A percentile compares a stretch with the other conserved stretches of the same genome.
Evolutionary conservation across 176 grass and related monocot species (phyloP).

Genomic region (Zea luxurians): DNA sequence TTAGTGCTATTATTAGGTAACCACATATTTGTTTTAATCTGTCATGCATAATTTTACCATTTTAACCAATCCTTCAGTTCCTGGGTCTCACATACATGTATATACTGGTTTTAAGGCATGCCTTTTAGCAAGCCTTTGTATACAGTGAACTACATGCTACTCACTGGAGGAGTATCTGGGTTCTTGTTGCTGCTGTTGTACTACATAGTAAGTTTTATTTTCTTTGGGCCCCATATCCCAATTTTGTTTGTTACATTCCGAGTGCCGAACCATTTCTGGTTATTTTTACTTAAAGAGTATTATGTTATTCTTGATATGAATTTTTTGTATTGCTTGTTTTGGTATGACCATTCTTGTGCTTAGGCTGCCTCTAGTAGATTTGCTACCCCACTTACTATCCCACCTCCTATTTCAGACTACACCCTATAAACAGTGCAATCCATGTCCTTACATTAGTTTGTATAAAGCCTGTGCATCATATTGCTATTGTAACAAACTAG

Average conservation of each 20-base stretch:
- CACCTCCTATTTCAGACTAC: too few relatives aligned
- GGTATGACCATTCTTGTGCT: not conserved
- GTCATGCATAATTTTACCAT: not conserved
- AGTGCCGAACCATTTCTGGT: not conserved
- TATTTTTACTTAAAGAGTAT: not conserved
- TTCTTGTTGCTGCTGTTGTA: constrained; percentile 73
- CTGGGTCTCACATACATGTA: constrained; percentile 2
- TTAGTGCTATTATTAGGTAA: constrained; percentile 71
- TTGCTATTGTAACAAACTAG: constrained; percentile 1
- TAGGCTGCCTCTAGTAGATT: too few relatives aligned
- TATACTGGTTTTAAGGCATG: constrained; percentile 62
- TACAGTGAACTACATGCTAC: constrained; percentile 89
- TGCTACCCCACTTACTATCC: too few relatives aligned
- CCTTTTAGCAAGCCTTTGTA: constrained; percentile 96
- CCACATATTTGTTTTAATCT: not conserved
- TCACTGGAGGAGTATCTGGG: constrained; percentile 72
- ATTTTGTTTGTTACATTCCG: not conserved
- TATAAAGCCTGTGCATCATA: not conserved
- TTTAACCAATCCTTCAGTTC: constrained; percentile 28
- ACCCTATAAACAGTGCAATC: too few relatives aligned
- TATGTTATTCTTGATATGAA: not conserved
- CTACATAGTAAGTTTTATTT: constrained; percentile 62
- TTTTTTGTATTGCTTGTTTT: not conserved
- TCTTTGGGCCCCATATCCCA: constrained; percentile 7
- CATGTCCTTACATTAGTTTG: not conserved